Conservation (phyloP, 202 grass and related monocot species). For the Musa balbisiana region DNA sequence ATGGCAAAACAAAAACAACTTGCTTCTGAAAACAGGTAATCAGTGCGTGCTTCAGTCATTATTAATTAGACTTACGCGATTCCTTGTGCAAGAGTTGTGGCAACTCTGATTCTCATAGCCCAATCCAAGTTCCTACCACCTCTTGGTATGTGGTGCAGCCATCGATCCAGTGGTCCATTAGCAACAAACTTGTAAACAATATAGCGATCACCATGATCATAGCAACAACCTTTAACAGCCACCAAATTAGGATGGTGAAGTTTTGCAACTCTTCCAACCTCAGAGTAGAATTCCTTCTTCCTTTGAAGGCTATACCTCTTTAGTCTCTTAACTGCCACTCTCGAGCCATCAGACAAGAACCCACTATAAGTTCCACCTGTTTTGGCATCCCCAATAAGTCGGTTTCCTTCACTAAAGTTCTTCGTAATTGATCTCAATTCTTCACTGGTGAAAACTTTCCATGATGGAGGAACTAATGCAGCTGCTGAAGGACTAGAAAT, state of each 20-base stretch:
- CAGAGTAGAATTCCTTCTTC: constrained; percentile 97
- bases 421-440: constrained; percentile 91
- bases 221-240: constrained; percentile 87
- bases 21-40: neutral
- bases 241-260: constrained; percentile 94
- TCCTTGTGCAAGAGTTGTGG: constrained; percentile 92
- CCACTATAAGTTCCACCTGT: constrained; percentile 92
- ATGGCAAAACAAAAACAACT: neutral
- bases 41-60: neutral
- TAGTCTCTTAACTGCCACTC: constrained; percentile 84
- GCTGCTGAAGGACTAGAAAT: constrained; percentile 51
- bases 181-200: constrained; percentile 97
- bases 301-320: constrained; percentile 92
- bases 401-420: constrained; percentile 94
- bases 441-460: constrained; percentile 84
- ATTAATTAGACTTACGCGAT: constrained; percentile 62
- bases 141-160: constrained; percentile 89
- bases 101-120: constrained; percentile 91
- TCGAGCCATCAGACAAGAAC: constrained; percentile 72
- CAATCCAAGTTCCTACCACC: constrained; percentile 90
- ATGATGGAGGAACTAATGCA: constrained; percentile 63
- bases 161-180: constrained; percentile 91
- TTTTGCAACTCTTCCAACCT: constrained; percentile 88
- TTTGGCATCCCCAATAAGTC: constrained; percentile 93
- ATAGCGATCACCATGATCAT: constrained; percentile 90